Conservation (phyloP, 345 rosid genomes). For the Laguncularia racemosa region DNA sequence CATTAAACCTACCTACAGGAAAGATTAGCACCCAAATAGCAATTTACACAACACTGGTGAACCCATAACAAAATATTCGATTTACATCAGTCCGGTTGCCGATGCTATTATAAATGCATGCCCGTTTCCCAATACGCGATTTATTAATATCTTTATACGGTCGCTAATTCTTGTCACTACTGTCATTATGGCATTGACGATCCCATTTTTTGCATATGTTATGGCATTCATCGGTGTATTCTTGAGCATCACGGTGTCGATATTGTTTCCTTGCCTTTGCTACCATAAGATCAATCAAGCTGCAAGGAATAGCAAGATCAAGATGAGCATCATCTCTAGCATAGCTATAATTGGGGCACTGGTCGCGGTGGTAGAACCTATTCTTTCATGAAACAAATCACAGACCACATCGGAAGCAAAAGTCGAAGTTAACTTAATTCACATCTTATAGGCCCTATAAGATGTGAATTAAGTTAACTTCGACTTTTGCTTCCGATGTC, state of each 20-base stretch:
- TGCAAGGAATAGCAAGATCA: too few relatives aligned
- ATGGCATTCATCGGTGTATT: conserved; percentile 62
- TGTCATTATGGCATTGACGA: conserved; percentile 35
- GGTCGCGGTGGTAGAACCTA: too few relatives aligned
- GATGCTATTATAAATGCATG: conserved; percentile 37
- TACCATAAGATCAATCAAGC: too few relatives aligned
- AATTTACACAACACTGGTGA: conserved; percentile 45
- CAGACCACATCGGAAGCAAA: too few relatives aligned
- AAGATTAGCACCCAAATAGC: conserved; percentile 45
- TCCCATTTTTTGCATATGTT: conserved; percentile 58
- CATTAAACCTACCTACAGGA: conserved; percentile 47
- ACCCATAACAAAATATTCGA: conserved; percentile 52
- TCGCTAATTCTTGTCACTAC: conserved; percentile 47
- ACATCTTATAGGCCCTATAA: too few relatives aligned
- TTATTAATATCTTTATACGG: conserved; percentile 32
- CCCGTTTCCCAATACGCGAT: conserved; percentile 18
- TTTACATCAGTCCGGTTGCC: conserved; percentile 41
- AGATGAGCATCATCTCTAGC: too few relatives aligned
- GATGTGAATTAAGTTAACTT: too few relatives aligned
- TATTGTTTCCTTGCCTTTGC: too few relatives aligned
- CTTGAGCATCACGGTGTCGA: conserved; percentile 37
- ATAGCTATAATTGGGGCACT: too few relatives aligned
- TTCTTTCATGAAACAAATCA: too few relatives aligned
- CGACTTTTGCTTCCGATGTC: too few relatives aligned
- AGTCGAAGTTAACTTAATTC: too few relatives aligned